Base-by-base conservation (phyloP, 1,284 basidiomycete species). In the Ceratobasidium sp. region DNA sequence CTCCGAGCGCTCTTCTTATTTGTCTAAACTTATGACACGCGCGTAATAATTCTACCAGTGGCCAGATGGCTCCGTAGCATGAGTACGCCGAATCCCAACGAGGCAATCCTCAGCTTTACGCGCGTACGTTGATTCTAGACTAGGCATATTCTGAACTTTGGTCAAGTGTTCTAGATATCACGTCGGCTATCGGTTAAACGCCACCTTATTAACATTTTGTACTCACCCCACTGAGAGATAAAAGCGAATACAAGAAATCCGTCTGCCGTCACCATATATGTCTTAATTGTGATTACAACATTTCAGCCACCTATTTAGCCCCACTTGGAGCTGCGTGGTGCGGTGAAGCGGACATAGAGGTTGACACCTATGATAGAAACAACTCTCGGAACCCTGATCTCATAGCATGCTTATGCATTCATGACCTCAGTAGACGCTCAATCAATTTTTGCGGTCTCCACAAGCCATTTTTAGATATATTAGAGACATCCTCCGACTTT, bases 1-100 rank as follows among this genome's bases (percentile, higher is more conserved):
- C 20, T 55, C 26, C 60, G 60, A 61, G 18, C 46, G n/a, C 39
- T 46, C 61, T 66, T 76, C 73, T 56, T 20, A 76, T 76, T 66
- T 76, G 73, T 56, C 73, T 76, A 42, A 13, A 76, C 39, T 18
- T 49, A 23, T 76, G 49, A 76, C 33, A 46, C 12, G 26, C 26
- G 67, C 13, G 28, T 55, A 40, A 51, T 33, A 28, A 13, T 33
- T 53, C 26, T 69, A 39, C 33, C 67, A 69, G 23, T 28, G 49
- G 49, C 33, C 46, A 20, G 26, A 49, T 20, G n/a, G 20, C 61
- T n/a, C 33, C 33, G 39, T 6, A 63, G 28, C 61, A 40, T 42
- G 61, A 12, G 61, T 33, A 40, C 12, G 28, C 40, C 67, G 51
- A 28, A 28, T 55, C 67, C 67, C 33, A 5, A 53, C 26, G 20